Percentiles rank a stretch among this genome's conserved stretches.
These are phyloP conservation scores for Cyberlindnera petersonii DNA, from an alignment of 805 yeast species.

Conservation along the genomic window DNA sequence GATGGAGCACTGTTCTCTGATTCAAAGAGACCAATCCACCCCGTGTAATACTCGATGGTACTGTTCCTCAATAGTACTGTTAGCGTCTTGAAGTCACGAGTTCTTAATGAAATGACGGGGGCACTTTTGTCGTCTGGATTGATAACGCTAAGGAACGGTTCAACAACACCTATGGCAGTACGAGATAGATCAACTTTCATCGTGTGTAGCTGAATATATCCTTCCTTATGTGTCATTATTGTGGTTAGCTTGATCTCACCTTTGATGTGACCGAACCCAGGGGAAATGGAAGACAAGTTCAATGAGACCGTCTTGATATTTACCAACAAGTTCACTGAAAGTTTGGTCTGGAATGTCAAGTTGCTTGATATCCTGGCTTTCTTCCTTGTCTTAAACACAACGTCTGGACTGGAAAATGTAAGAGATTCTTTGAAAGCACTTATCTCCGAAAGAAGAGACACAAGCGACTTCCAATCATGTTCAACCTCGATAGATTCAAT, in stretches of 20 bases:
- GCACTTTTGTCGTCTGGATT: slow-evolving; percentile 32
- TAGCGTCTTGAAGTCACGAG: slow-evolving; percentile 32
- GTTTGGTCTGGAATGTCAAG: slow-evolving; percentile 20
- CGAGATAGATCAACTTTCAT: slow-evolving; percentile 16
- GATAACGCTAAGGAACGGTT: slow-evolving; percentile 32
- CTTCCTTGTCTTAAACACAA: slow-evolving; percentile 23
- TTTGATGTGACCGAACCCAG: slow-evolving; percentile 33
- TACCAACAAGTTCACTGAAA: slow-evolving; percentile 12
- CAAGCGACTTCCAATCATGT: slow-evolving; percentile 30
- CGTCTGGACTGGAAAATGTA: slow-evolving; percentile 16
- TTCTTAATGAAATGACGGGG: slow-evolving; percentile 40
- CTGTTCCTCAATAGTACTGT: slow-evolving; percentile 46
- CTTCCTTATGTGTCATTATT: slow-evolving; percentile 16
- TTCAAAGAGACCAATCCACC: slow-evolving; percentile 49
- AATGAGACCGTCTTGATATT: slow-evolving; percentile 14
- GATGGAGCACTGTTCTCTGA: slow-evolving; percentile 9
- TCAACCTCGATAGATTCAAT: slow-evolving; percentile 29
- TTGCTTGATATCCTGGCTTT: slow-evolving; percentile 24
- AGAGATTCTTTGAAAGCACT: slow-evolving; percentile 7
- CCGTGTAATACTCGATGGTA: slow-evolving; percentile 53
- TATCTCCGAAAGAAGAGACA: slow-evolving; percentile 12
- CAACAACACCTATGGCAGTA: slow-evolving; percentile 12
- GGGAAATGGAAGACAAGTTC: slow-evolving; percentile 21
- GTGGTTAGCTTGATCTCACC: slow-evolving; percentile 18
- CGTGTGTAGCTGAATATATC: slow-evolving; percentile 19